Percentiles rank a stretch among this genome's conserved stretches.
These are phyloP conservation scores for Cornus florida DNA, from an alignment of 148 eudicot species.

Conservation along the genomic window DNA sequence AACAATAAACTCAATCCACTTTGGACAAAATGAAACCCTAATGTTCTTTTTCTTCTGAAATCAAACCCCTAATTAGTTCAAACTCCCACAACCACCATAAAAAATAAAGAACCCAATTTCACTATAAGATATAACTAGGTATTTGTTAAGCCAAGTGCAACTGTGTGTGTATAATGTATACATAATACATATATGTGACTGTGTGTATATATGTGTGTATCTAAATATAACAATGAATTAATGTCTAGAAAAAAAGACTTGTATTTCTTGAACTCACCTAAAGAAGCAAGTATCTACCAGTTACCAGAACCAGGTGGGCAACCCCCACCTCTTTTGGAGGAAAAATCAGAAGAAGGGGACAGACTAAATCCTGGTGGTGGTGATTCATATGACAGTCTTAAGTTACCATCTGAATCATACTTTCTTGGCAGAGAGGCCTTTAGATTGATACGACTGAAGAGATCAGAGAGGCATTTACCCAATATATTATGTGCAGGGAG, in stretches of 20 bases:
- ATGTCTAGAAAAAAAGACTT: background rate
- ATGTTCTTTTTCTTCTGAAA: background rate
- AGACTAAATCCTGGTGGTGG: conserved; percentile 34
- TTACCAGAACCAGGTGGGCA: conserved; percentile 29
- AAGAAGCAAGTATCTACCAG: conserved; percentile 45
- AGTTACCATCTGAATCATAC: conserved; percentile 68
- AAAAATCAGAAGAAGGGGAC: conserved; percentile 10
- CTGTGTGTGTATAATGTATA: no score
- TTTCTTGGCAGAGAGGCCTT: conserved; percentile 41
- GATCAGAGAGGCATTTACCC: no score
- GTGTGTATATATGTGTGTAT: background rate
- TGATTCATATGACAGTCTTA: conserved; percentile 32
- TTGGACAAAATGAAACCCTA: background rate
- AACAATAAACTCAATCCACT: background rate
- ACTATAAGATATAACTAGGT: background rate
- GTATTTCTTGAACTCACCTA: conserved; percentile 30
- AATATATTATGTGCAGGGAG: no score
- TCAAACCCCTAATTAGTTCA: background rate
- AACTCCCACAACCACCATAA: no score
- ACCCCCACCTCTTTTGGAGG: conserved; percentile 46
- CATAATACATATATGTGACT: background rate
- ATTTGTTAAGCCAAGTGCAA: background rate
- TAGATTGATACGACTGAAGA: no score
- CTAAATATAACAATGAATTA: background rate
- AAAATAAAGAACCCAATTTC: background rate